phyloP scores from a whole-genome alignment of 768 basidiomycete species.

The Mycena haematopus region DNA sequence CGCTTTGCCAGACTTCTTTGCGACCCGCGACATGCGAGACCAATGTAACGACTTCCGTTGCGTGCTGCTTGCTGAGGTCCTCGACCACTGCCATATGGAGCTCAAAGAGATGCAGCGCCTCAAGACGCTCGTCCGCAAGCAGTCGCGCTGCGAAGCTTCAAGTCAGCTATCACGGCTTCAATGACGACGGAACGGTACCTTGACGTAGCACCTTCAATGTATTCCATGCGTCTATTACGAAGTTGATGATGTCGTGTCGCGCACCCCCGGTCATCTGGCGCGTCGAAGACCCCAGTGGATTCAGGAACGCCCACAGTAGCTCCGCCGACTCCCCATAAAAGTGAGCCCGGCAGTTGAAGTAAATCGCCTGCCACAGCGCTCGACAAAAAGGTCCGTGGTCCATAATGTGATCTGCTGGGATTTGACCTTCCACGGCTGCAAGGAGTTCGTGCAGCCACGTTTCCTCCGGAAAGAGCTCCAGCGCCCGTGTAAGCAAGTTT shows the following conservation, averaged over 20 bases:
- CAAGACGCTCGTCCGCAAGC: slow-evolving; percentile 11
- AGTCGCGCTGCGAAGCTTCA: slow-evolving; percentile 3
- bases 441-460: slow-evolving; percentile 15
- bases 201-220: slow-evolving; percentile 3
- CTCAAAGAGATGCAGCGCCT: slow-evolving; percentile 18
- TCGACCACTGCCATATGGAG: slow-evolving; percentile 20
- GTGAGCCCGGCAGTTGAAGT: slow-evolving; percentile 15
- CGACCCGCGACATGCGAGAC: slow-evolving; percentile 1
- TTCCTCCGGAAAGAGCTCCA: slow-evolving; percentile 12
- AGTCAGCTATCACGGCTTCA: neutral
- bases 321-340: slow-evolving; percentile 25
- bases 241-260: too few species aligned
- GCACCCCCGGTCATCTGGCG: too few species aligned
- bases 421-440: slow-evolving; percentile 15
- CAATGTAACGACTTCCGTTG: slow-evolving; percentile 7
- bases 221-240: slow-evolving; percentile 20
- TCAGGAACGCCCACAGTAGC: too few species aligned
- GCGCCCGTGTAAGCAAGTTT: slow-evolving; percentile 1
- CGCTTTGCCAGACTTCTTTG: slow-evolving; percentile 1
- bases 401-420: slow-evolving; percentile 22
- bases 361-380: slow-evolving; percentile 15
- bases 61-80: slow-evolving; percentile 21
- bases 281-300: too few species aligned
- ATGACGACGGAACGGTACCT: neutral
- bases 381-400: slow-evolving; percentile 15